Evolutionary conservation across 2,329 filamentous ascomycete species (phyloP).

Genomic region (Bipolaris zeicola): DNA sequence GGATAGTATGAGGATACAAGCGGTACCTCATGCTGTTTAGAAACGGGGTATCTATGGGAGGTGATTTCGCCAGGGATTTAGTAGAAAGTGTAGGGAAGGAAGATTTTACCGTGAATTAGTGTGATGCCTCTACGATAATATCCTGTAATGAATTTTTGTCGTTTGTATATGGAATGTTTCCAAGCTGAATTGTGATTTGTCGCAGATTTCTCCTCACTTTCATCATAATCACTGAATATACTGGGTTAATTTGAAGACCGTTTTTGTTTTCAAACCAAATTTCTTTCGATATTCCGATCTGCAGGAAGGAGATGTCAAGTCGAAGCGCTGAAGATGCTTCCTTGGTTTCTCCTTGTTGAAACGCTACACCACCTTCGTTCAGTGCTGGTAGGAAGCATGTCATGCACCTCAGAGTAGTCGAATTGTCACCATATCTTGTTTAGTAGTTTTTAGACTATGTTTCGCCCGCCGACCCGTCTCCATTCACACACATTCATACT

Average conservation of each 20-base stretch:
- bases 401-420: not conserved
- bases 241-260: too few species aligned
- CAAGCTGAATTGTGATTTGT: not conserved
- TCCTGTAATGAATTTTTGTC: not conserved
- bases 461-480: too few species aligned
- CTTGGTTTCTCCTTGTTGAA: too few species aligned
- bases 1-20: slow-evolving; percentile 21
- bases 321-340: too few species aligned
- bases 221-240: too few species aligned
- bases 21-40: not conserved
- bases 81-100: not conserved
- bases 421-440: not conserved
- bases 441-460: not conserved
- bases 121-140: not conserved
- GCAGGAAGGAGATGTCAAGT: too few species aligned
- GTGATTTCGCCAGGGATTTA: not conserved
- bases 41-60: too few species aligned
- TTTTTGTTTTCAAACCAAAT: too few species aligned
- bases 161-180: not conserved
- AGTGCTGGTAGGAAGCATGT: not conserved
- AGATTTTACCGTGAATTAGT: too few species aligned
- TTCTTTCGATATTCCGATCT: too few species aligned
- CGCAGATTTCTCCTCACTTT: not conserved
- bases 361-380: too few species aligned
- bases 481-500: not conserved